Base-by-base conservation (phyloP, 192 early-diverging fungal species). In the Backusella macrospora region DNA sequence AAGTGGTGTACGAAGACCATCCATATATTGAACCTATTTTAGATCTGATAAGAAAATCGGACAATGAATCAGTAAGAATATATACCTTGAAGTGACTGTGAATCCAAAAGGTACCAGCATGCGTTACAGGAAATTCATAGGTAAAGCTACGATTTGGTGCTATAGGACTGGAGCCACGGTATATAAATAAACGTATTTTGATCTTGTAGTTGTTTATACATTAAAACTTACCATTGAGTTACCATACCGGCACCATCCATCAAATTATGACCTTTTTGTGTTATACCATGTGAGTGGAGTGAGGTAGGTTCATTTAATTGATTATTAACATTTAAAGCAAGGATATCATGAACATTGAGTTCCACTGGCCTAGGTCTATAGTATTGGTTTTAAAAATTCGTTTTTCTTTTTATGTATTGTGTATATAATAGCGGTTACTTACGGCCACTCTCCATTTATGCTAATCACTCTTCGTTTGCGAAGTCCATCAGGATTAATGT, bases 71-170 rank as follows among this genome's bases (percentile, higher is more conserved):
- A 37, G 4, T 68, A 21, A 5, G 23, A 23, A n/a, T 48, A 21
- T 45, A 21, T 71, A 83, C 86, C 42, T 76, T 76, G 72, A 73
- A 86, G 75, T 95, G 94, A 49, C 87, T 80, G 73, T 95, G 94
- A 68, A 91, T 87, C 95, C 95, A 96, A 82, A 90, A 95, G 13
- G 93, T 95, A 47, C 95, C 95, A 18, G 85, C 85, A 71, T 96
- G 93, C 63, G 75, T 72, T 49, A 90, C 79, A 7, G 82, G 80
- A 68, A 91, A 90, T 6, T 81, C 83, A 76, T 96, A 96, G 0
- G 92, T 93, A 78, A 92, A 89, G 70, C 81, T 86, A 18, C 71
- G 71, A 6, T 89, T 88, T 0, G 85, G 76, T 7, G 93, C 90
- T 73, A 96, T 94, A 3, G 85, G 86, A 76, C 79, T 78, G 67